Conservation (phyloP, 805 yeast species). For the Jamesozyma jinghongensis region DNA sequence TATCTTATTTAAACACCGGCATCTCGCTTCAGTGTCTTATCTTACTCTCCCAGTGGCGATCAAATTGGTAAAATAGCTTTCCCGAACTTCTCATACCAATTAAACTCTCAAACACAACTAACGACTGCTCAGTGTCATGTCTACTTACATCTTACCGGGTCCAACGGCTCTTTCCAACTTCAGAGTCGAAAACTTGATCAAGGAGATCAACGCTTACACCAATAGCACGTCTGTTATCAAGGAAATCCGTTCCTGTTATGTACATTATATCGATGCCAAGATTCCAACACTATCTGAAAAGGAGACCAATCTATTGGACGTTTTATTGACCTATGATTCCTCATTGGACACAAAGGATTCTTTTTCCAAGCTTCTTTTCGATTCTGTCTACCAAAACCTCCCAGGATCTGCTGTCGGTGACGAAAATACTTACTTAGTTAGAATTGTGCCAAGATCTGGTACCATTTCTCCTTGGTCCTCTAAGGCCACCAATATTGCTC, state of each 20-base stretch:
- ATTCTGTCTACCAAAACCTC: constrained; percentile 23
- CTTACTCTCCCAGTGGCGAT: too few species aligned
- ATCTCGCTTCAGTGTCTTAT: too few species aligned
- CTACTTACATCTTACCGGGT: constrained; percentile 62
- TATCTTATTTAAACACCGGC: too few species aligned
- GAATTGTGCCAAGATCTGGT: constrained; percentile 86
- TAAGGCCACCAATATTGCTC: constrained; percentile 90
- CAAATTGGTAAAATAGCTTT: too few species aligned
- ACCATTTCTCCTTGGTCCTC: constrained; percentile 99
- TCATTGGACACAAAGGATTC: constrained; percentile 47
- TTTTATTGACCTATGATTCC: constrained; percentile 66
- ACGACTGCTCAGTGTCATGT: constrained; percentile 19
- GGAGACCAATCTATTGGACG: constrained; percentile 42
- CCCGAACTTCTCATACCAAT: too few species aligned
- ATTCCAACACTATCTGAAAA: constrained; percentile 28
- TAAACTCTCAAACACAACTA: too few species aligned
- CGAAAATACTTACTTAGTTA: constrained; percentile 43
- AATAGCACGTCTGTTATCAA: constrained; percentile 54
- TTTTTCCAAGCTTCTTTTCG: constrained; percentile 16
- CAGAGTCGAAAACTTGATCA: constrained; percentile 63
- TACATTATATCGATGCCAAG: constrained; percentile 66
- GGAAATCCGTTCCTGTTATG: constrained; percentile 61
- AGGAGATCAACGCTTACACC: constrained; percentile 61
- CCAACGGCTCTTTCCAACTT: constrained; percentile 84
- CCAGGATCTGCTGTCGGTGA: not conserved